Conservation (phyloP, 257 asterid species). For the Plectranthus barbatus region DNA sequence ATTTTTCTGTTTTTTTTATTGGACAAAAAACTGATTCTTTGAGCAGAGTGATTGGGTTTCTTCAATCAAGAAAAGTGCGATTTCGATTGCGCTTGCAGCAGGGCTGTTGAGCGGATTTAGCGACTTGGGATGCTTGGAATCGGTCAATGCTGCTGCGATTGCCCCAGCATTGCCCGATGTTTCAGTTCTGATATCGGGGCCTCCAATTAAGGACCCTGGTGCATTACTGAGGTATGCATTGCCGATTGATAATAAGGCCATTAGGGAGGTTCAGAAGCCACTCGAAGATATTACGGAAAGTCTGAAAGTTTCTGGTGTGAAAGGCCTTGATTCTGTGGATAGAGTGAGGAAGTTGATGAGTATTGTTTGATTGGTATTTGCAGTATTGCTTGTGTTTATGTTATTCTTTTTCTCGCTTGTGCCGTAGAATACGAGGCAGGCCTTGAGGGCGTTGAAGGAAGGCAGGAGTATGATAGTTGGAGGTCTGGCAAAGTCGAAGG, state of each 20-base stretch:
- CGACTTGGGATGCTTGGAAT: slow-evolving; percentile 31
- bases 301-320: slow-evolving; percentile 73
- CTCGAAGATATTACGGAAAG: slow-evolving; percentile 95
- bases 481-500: slow-evolving; percentile 82
- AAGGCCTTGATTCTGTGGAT: slow-evolving; percentile 84
- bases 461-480: slow-evolving; percentile 69
- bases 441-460: slow-evolving; percentile 69
- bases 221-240: slow-evolving; percentile 82
- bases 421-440: slow-evolving; percentile 77
- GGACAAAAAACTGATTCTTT: slow-evolving; percentile 3
- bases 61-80: slow-evolving; percentile 49
- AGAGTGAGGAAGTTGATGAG: slow-evolving; percentile 46
- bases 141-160: slow-evolving; percentile 45
- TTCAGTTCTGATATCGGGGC: slow-evolving; percentile 87
- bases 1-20: not conserved
- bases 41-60: slow-evolving; percentile 41
- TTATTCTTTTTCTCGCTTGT: not conserved
- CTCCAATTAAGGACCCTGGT: slow-evolving; percentile 96
- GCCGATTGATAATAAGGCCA: slow-evolving; percentile 90
- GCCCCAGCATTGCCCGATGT: slow-evolving; percentile 70
- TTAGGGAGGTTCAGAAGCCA: slow-evolving; percentile 95
- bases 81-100: slow-evolving; percentile 63
- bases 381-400: not conserved
- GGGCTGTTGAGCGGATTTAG: slow-evolving; percentile 61
- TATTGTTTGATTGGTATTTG: not conserved